These are phyloP conservation scores for Ceratocystis smalleyi DNA, from an alignment of 2,329 filamentous ascomycete genomes.

Conservation along the genomic window DNA sequence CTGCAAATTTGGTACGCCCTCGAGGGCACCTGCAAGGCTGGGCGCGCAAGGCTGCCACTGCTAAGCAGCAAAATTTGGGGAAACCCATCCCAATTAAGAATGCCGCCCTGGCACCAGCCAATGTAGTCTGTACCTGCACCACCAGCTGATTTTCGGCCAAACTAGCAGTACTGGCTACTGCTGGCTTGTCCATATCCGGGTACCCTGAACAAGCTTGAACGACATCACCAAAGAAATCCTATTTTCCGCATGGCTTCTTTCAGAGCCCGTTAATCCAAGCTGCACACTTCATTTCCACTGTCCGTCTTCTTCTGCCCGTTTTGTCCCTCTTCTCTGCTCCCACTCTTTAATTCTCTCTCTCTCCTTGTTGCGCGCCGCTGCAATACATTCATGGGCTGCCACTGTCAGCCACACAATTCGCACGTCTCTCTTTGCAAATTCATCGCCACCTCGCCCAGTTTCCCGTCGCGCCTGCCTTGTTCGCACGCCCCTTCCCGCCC, in stretches of 20 bases:
- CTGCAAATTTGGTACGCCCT: neutral
- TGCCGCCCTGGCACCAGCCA: too few species aligned
- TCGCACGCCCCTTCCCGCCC: neutral
- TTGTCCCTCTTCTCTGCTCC: neutral
- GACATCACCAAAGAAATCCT: neutral
- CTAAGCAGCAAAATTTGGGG: neutral
- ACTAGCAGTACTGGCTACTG: neutral
- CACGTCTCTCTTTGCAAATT: neutral
- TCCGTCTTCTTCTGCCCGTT: neutral
- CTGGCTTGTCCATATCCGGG: neutral
- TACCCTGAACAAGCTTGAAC: neutral
- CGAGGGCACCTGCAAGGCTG: constrained; percentile 7
- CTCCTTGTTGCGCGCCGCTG: neutral
- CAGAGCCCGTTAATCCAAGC: too few species aligned
- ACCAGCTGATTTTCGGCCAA: neutral
- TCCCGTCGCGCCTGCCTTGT: neutral
- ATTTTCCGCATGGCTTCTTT: neutral
- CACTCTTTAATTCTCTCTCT: neutral
- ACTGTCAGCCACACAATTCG: neutral
- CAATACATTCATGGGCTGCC: neutral
- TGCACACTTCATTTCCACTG: neutral
- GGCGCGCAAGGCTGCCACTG: constrained; percentile 7
- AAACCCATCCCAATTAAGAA: neutral
- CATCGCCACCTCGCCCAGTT: neutral
- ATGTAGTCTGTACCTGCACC: neutral